Conservation (phyloP, 768 basidiomycete genomes). For the Calocybe gangraenosa region DNA sequence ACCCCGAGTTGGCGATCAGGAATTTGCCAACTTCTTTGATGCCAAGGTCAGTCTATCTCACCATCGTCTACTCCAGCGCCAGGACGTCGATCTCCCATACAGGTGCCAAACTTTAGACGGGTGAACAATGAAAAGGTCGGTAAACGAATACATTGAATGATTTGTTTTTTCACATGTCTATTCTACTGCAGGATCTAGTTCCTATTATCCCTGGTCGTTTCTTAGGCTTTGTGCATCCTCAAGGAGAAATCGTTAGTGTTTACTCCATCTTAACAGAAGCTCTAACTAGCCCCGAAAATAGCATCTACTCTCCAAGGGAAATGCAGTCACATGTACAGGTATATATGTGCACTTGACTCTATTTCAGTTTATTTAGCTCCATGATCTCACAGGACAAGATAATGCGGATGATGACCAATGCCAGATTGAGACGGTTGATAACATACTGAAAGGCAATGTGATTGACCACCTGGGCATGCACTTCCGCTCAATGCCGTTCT, state of each 20-base stretch:
- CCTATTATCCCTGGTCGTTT: conserved; percentile 44
- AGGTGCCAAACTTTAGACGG: conserved; percentile 22
- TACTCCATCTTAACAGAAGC: background rate
- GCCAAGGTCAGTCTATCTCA: too few species aligned
- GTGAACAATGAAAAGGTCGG: conserved; percentile 23
- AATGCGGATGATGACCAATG: conserved; percentile 40
- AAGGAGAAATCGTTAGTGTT: conserved; percentile 27
- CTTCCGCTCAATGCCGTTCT: background rate
- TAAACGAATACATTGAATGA: background rate
- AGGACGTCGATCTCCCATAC: too few species aligned
- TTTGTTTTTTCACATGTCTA: conserved; percentile 1
- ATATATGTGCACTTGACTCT: background rate
- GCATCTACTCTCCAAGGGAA: conserved; percentile 15
- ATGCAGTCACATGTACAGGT: conserved; percentile 35
- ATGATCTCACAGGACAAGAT: conserved; percentile 34
- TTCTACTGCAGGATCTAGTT: conserved; percentile 25
- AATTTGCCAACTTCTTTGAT: conserved; percentile 35
- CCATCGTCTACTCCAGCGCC: too few species aligned
- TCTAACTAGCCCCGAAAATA: background rate
- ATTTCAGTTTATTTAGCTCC: background rate
- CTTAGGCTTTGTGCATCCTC: conserved; percentile 39
- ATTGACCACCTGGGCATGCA: conserved; percentile 39
- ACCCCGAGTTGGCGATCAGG: conserved; percentile 35
- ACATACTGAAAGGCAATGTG: conserved; percentile 35
- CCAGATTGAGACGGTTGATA: conserved; percentile 41